phyloP scores from a whole-genome alignment of 352 stramenopile species.

The Globisporangium yorkense region DNA sequence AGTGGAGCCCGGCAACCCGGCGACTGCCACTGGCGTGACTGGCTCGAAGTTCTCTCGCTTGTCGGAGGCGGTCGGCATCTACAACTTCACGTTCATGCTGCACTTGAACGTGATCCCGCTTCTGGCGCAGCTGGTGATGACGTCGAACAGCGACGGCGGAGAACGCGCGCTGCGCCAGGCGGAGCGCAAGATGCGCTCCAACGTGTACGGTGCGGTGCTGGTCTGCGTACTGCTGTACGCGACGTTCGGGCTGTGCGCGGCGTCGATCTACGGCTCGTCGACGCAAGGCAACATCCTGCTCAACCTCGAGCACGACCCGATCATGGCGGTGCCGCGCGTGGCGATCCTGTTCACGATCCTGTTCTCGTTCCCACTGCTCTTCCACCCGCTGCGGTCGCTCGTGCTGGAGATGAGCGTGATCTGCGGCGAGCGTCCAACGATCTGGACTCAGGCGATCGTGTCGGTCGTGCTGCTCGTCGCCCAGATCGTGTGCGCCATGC shows the following conservation, averaged over 20 bases:
- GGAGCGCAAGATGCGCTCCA: conserved; percentile 32
- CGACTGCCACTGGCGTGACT: neutral
- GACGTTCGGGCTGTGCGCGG: conserved; percentile 53
- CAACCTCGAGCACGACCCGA: conserved; percentile 63
- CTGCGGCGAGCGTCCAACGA: conserved; percentile 15
- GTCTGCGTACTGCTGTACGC: conserved; percentile 54
- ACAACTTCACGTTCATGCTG: conserved; percentile 85
- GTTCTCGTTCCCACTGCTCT: conserved; percentile 69
- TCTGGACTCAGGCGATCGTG: conserved; percentile 24
- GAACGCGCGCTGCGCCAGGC: conserved; percentile 16
- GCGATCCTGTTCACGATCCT: conserved; percentile 69
- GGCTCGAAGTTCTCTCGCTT: conserved; percentile 32
- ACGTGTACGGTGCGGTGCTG: conserved; percentile 37
- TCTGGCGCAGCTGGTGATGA: conserved; percentile 44
- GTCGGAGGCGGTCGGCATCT: conserved; percentile 64
- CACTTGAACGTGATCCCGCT: conserved; percentile 77
- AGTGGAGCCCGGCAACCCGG: neutral
- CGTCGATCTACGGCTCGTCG: conserved; percentile 48
- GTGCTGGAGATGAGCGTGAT: conserved; percentile 46
- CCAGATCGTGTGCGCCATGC: conserved; percentile 45
- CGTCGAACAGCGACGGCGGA: conserved; percentile 5
- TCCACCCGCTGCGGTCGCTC: conserved; percentile 60
- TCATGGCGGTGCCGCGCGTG: conserved; percentile 63
- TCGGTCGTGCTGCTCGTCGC: conserved; percentile 36
- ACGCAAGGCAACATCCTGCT: conserved; percentile 75